A percentile compares a stretch with the other conserved stretches of the same genome.
Evolutionary conservation across 1,284 basidiomycete genomes (phyloP).

Genomic region (Ustilago curta): DNA sequence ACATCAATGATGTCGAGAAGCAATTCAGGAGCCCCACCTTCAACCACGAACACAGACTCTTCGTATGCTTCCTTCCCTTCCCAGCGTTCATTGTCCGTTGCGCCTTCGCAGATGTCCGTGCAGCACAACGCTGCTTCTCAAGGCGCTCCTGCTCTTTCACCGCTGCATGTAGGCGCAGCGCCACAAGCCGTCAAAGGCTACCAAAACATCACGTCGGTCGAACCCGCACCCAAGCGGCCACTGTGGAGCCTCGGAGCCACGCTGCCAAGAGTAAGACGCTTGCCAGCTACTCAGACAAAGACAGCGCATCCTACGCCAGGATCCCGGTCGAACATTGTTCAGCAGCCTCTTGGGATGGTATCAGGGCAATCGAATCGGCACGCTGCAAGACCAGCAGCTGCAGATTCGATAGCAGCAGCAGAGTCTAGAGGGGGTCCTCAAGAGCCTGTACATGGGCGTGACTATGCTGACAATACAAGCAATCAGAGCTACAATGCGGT

Average conservation of each 20-base stretch:
- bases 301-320: slow-evolving; percentile 24
- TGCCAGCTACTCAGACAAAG: slow-evolving; percentile 16
- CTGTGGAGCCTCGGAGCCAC: slow-evolving; percentile 31
- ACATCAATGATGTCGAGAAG: not conserved
- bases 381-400: not conserved
- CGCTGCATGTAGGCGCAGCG: not conserved
- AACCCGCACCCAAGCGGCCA: slow-evolving; percentile 26
- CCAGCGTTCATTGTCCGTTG: not conserved
- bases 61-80: slow-evolving; percentile 14
- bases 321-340: slow-evolving; percentile 19
- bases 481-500: not conserved
- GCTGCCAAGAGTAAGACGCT: slow-evolving; percentile 16
- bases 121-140: not conserved
- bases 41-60: slow-evolving; percentile 6
- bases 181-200: slow-evolving; percentile 13
- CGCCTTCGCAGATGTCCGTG: slow-evolving; percentile 2
- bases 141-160: not conserved
- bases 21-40: not conserved
- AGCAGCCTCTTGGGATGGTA: slow-evolving; percentile 6
- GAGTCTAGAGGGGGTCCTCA: not conserved
- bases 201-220: slow-evolving; percentile 22
- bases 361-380: not conserved
- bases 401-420: not conserved
- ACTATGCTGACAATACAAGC: slow-evolving; percentile 7
- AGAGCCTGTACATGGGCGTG: slow-evolving; percentile 14